These are phyloP conservation scores for Rhizoctonia solani DNA, from an alignment of 1,284 basidiomycete genomes.

Conservation along the genomic window DNA sequence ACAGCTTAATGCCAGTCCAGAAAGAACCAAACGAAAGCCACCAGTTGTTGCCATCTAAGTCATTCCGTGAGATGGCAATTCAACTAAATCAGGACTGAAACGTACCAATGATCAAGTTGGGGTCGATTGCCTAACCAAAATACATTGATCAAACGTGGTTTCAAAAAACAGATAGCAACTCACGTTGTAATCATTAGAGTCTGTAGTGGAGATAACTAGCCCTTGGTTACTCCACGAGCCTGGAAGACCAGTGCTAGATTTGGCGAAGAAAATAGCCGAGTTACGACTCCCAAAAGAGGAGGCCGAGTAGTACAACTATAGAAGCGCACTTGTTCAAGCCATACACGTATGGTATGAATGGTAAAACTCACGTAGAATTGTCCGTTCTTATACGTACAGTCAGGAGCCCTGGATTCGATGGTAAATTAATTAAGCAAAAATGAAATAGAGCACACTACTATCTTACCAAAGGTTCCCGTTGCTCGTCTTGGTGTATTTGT, in stretches of 20 bases:
- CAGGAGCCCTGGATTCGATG: conserved; percentile 52
- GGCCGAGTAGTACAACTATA: conserved; percentile 45
- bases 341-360: background rate
- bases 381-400: conserved; percentile 54
- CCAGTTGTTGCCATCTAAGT: conserved; percentile 38
- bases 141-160: conserved; percentile 19
- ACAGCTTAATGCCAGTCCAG: conserved; percentile 40
- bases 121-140: conserved; percentile 56
- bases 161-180: too few relatives aligned
- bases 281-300: conserved; percentile 43
- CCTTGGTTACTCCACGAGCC: conserved; percentile 56
- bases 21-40: conserved; percentile 40
- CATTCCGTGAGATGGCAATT: background rate
- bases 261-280: conserved; percentile 43
- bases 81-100: background rate
- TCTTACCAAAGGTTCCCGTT: conserved; percentile 48
- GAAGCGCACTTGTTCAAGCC: background rate
- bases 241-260: conserved; percentile 39
- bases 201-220: conserved; percentile 53
- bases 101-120: conserved; percentile 41
- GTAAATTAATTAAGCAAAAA: too few relatives aligned
- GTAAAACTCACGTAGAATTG: conserved; percentile 51
- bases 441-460: too few relatives aligned
- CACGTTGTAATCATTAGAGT: conserved; percentile 55
- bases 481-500: conserved; percentile 54